These are phyloP conservation scores for Alternaria novae-zelandiae DNA, from an alignment of 2,329 filamentous ascomycete genomes.

Conservation along the genomic window DNA sequence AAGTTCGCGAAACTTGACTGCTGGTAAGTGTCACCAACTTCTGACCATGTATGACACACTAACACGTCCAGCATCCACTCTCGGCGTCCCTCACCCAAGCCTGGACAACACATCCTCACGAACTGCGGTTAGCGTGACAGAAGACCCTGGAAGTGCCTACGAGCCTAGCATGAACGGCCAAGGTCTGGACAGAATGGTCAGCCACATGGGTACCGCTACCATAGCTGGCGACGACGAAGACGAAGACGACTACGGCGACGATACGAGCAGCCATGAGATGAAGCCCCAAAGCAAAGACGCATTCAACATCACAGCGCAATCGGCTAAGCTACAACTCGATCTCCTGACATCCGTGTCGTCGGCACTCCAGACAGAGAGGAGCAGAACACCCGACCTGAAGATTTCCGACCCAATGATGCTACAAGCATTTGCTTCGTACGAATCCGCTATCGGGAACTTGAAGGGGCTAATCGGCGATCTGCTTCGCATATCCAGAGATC, in stretches of 20 bases:
- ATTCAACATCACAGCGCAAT: conserved; percentile 96
- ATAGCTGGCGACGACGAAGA: conserved; percentile 66
- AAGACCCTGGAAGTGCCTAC: conserved; percentile 64
- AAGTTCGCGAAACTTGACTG: conserved; percentile 38
- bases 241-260: conserved; percentile 79
- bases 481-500: conserved; percentile 88
- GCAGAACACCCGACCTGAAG: conserved; percentile 70
- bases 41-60: conserved; percentile 3
- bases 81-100: conserved; percentile 58
- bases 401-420: conserved; percentile 79
- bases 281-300: conserved; percentile 84
- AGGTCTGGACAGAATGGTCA: conserved; percentile 57
- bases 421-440: conserved; percentile 84
- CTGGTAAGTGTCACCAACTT: conserved; percentile 23
- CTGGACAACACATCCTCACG: conserved; percentile 38
- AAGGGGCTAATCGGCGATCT: conserved; percentile 85
- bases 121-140: conserved; percentile 56
- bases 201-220: conserved; percentile 56
- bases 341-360: conserved; percentile 83
- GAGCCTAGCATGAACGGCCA: conserved; percentile 64
- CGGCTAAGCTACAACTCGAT: conserved; percentile 89
- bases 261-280: conserved; percentile 77
- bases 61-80: conserved; percentile 46
- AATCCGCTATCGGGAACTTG: conserved; percentile 85
- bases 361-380: conserved; percentile 76